Evolutionary conservation across 106 monocot species (phyloP).

Genomic region (Dendrobium nobile): DNA sequence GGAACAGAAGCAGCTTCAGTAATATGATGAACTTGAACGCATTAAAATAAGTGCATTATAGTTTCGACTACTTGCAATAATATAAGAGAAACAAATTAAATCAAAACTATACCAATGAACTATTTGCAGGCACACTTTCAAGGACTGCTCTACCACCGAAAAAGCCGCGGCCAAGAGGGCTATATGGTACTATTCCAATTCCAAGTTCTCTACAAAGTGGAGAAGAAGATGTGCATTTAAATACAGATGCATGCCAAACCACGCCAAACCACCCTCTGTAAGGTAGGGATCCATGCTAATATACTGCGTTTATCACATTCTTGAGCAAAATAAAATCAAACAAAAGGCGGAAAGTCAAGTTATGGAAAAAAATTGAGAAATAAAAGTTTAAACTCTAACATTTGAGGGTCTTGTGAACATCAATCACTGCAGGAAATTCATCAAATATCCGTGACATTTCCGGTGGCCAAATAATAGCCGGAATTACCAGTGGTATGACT

Average conservation of each 20-base stretch:
- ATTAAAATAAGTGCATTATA: not conserved
- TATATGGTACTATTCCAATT: conserved; percentile 48
- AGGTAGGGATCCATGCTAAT: not conserved
- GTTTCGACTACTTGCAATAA: not conserved
- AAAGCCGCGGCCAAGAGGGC: conserved; percentile 46
- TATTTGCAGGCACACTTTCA: conserved; percentile 22
- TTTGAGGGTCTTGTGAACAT: no score
- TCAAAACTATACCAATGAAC: conserved; percentile 18
- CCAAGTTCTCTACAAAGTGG: conserved; percentile 35
- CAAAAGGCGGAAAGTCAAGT: no score
- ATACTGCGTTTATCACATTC: not conserved
- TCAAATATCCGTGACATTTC: no score
- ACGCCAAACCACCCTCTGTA: no score
- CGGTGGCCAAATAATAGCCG: no score
- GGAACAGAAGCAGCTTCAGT: not conserved
- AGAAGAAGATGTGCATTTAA: not conserved
- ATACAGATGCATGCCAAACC: not conserved
- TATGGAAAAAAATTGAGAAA: no score
- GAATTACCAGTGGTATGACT: no score
- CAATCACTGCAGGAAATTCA: no score
- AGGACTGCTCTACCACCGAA: conserved; percentile 33
- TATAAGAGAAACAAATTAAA: not conserved
- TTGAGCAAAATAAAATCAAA: no score
- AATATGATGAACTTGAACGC: not conserved
- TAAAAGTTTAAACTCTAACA: no score